Evolutionary conservation across 1,284 basidiomycete genomes (phyloP).

Genomic region (Cryptococcus amylolentus): DNA sequence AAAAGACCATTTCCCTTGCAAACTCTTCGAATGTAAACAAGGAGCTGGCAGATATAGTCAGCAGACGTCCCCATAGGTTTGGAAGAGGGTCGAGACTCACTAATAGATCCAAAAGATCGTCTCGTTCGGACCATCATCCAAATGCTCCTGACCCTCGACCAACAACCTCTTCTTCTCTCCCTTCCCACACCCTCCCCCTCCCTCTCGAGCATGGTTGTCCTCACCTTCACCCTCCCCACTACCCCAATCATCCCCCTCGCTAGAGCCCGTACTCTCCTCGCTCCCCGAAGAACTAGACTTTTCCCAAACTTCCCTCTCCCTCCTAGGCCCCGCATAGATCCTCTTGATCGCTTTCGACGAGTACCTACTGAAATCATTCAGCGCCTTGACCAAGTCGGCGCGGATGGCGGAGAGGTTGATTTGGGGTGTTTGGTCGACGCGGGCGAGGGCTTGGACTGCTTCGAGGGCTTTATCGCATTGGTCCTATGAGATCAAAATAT

Average conservation of each 20-base stretch:
- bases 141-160: background rate
- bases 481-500: slow-evolving; percentile 16
- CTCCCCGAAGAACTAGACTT: background rate
- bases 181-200: slow-evolving; percentile 10
- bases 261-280: slow-evolving; percentile 7
- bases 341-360: slow-evolving; percentile 76
- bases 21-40: slow-evolving; percentile 93
- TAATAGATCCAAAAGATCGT: slow-evolving; percentile 82
- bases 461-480: slow-evolving; percentile 42
- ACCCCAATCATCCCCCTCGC: background rate
- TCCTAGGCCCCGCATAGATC: slow-evolving; percentile 59
- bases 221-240: background rate
- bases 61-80: slow-evolving; percentile 29
- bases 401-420: slow-evolving; percentile 62
- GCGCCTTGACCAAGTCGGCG: slow-evolving; percentile 63
- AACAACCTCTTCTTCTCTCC: slow-evolving; percentile 3
- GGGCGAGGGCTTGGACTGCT: slow-evolving; percentile 34
- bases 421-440: background rate
- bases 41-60: slow-evolving; percentile 60
- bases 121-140: slow-evolving; percentile 48
- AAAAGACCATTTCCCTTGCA: slow-evolving; percentile 69
- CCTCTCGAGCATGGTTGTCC: background rate
- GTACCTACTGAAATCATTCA: slow-evolving; percentile 60
- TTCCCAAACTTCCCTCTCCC: slow-evolving; percentile 18
- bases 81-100: slow-evolving; percentile 53